Evolutionary conservation across 345 rosid species (phyloP).

Genomic region (Citrus maxima): DNA sequence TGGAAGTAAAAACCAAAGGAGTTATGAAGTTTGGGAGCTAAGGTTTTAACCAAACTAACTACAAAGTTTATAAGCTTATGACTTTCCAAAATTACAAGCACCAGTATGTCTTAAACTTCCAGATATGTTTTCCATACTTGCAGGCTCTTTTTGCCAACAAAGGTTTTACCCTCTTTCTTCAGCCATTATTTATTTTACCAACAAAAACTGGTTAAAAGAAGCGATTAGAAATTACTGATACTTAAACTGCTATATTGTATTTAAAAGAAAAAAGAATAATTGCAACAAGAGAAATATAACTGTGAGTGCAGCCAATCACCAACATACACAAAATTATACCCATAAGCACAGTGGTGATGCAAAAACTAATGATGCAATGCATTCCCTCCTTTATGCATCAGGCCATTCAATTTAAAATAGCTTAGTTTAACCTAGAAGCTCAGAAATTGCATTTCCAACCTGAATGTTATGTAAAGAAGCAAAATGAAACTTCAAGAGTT

Average conservation of each 20-base stretch:
- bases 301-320: too few species aligned
- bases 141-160: background rate
- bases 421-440: background rate
- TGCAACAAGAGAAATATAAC: too few species aligned
- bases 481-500: background rate
- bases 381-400: background rate
- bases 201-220: background rate
- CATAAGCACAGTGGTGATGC: too few species aligned
- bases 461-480: background rate
- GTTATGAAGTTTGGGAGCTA: too few species aligned
- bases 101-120: background rate
- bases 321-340: too few species aligned
- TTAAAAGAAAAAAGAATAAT: too few species aligned
- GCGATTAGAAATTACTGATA: background rate
- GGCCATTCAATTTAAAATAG: background rate
- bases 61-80: too few species aligned
- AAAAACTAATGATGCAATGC: background rate
- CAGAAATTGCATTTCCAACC: background rate
- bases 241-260: background rate
- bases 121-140: background rate
- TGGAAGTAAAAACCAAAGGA: background rate
- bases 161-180: background rate
- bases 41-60: too few species aligned
- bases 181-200: background rate
- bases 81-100: too few species aligned